Evolutionary conservation across 2,329 filamentous ascomycete species (phyloP).

Genomic region (Orbilia brochopaga): DNA sequence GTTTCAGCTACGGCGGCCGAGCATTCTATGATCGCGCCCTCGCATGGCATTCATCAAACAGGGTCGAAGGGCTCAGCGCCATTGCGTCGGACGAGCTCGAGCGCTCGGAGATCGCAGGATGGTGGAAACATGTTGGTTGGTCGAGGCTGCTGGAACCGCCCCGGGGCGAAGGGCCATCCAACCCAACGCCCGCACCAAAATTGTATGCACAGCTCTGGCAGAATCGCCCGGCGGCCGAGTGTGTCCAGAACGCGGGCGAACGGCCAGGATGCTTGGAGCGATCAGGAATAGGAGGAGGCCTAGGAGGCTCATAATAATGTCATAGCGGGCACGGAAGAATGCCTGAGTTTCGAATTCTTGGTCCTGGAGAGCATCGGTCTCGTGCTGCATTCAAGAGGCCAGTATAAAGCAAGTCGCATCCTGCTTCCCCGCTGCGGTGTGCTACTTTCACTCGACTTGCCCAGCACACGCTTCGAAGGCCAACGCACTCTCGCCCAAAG

Average conservation of each 20-base stretch:
- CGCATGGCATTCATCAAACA: neutral
- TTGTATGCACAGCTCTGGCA: conserved; percentile 25
- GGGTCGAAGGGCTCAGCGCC: neutral
- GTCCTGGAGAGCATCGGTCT: conserved; percentile 19
- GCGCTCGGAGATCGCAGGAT: neutral
- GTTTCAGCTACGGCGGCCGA: neutral
- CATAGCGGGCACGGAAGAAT: no score
- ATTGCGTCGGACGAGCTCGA: neutral
- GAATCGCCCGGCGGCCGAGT: conserved; percentile 15
- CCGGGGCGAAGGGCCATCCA: conserved; percentile 17
- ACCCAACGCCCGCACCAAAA: conserved; percentile 23
- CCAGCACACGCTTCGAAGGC: neutral
- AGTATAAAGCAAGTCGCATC: conserved; percentile 45
- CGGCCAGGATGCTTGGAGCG: neutral
- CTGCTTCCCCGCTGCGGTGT: conserved; percentile 3
- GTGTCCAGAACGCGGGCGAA: neutral
- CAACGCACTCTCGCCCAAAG: conserved; percentile 22
- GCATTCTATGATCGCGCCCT: neutral
- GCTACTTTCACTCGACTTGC: neutral
- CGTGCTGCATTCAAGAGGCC: conserved; percentile 16
- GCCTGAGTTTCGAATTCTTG: neutral
- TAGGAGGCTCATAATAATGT: neutral
- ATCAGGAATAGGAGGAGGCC: no score
- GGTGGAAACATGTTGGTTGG: neutral
- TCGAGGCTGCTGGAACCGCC: conserved; percentile 1